These are phyloP conservation scores for Dryadomyces quercus-mongolicae DNA, from an alignment of 2,329 filamentous ascomycete genomes.

Conservation along the genomic window DNA sequence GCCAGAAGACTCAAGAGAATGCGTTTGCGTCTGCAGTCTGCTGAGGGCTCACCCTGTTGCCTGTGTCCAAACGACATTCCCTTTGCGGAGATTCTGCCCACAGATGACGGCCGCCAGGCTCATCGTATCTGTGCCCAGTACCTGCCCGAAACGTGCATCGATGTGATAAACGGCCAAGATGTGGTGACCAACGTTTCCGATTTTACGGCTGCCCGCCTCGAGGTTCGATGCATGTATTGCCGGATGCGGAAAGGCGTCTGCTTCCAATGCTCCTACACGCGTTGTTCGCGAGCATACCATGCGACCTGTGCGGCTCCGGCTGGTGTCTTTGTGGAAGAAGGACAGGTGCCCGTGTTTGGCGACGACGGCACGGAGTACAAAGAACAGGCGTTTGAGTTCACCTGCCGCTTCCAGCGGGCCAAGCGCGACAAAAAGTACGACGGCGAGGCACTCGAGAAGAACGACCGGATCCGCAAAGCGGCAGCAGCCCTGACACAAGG, in stretches of 20 bases:
- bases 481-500: constrained; percentile 57
- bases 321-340: constrained; percentile 82
- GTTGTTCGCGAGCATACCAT: constrained; percentile 87
- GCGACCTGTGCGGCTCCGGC: constrained; percentile 87
- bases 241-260: constrained; percentile 90
- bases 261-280: constrained; percentile 92
- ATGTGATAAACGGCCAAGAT: constrained; percentile 57
- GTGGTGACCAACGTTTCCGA: constrained; percentile 65
- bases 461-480: constrained; percentile 54
- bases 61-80: constrained; percentile 86
- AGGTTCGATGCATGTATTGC: constrained; percentile 90
- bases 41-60: constrained; percentile 50
- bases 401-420: constrained; percentile 84
- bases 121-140: constrained; percentile 85
- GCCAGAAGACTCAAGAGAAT: constrained; percentile 59
- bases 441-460: constrained; percentile 56
- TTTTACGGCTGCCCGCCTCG: constrained; percentile 76
- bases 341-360: constrained; percentile 74
- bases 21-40: constrained; percentile 46
- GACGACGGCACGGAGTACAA: constrained; percentile 90
- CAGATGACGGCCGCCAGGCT: constrained; percentile 76
- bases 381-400: constrained; percentile 83
- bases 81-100: constrained; percentile 69
- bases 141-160: constrained; percentile 83
- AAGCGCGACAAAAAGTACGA: constrained; percentile 72